These are phyloP conservation scores for Podaxis sp. DNA, from an alignment of 768 basidiomycete genomes.

Conservation along the genomic window DNA sequence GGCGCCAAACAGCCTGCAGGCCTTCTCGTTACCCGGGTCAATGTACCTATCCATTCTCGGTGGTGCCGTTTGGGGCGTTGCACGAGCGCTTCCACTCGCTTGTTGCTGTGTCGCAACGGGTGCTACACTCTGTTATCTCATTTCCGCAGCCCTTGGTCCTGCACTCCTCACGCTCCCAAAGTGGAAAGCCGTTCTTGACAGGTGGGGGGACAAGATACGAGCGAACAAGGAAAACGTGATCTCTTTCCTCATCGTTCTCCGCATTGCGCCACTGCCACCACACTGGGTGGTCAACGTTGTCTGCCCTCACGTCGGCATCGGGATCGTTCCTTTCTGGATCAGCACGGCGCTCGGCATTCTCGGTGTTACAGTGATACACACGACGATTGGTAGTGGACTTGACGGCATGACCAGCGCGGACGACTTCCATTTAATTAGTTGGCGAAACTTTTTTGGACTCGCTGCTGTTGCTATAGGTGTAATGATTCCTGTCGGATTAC, in stretches of 20 bases:
- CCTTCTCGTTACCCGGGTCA: slow-evolving; percentile 93
- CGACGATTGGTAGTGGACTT: slow-evolving; percentile 88
- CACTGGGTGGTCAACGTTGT: slow-evolving; percentile 96
- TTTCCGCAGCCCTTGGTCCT: slow-evolving; percentile 90
- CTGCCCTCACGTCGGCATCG: slow-evolving; percentile 90
- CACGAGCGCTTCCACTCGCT: slow-evolving; percentile 82
- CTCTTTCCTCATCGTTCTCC: slow-evolving; percentile 91
- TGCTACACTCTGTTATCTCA: slow-evolving; percentile 88
- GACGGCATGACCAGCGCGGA: slow-evolving; percentile 94
- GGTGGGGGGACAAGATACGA: slow-evolving; percentile 76
- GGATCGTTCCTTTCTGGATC: slow-evolving; percentile 82
- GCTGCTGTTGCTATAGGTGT: slow-evolving; percentile 86
- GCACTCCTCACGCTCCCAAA: slow-evolving; percentile 85
- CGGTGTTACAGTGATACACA: slow-evolving; percentile 91
- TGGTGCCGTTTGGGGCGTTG: slow-evolving; percentile 92
- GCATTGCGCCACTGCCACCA: slow-evolving; percentile 91
- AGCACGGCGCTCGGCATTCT: slow-evolving; percentile 89
- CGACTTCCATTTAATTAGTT: slow-evolving; percentile 92
- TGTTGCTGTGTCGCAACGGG: slow-evolving; percentile 92
- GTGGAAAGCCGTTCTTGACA: slow-evolving; percentile 80
- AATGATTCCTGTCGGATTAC: slow-evolving; percentile 88
- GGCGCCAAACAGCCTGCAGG: slow-evolving; percentile 68
- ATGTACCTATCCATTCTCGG: slow-evolving; percentile 98
- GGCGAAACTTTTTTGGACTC: slow-evolving; percentile 85
- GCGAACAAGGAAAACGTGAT: slow-evolving; percentile 82